Percentiles rank a stretch among this genome's conserved stretches.
Conservation (phyloP, 2,329 filamentous ascomycete species). For the Stenocarpella maydis region DNA sequence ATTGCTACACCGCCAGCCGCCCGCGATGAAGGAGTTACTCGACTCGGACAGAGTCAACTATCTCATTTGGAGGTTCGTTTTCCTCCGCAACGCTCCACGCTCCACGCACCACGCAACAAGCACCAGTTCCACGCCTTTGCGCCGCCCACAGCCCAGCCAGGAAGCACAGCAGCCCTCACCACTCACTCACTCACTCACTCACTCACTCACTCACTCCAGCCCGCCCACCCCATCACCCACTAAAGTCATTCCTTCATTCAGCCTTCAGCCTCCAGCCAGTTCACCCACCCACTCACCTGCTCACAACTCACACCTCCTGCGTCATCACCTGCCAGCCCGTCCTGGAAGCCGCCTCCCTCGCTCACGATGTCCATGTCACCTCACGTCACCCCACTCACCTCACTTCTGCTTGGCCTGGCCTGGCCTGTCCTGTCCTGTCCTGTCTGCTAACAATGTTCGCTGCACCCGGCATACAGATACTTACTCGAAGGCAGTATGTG, state of each 20-base stretch:
- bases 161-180: slow-evolving; percentile 13
- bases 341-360: not conserved
- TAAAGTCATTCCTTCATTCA: too few species aligned
- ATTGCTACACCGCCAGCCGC: slow-evolving; percentile 39
- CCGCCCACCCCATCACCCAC: too few species aligned
- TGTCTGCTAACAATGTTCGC: slow-evolving; percentile 33
- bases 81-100: slow-evolving; percentile 38
- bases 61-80: slow-evolving; percentile 74
- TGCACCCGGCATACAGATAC: slow-evolving; percentile 53
- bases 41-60: slow-evolving; percentile 75
- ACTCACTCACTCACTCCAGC: not conserved
- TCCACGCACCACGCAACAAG: not conserved
- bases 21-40: slow-evolving; percentile 67
- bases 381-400: slow-evolving; percentile 10
- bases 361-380: slow-evolving; percentile 22
- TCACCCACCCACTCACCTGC: not conserved
- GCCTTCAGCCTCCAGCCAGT: too few species aligned
- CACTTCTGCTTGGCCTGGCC: slow-evolving; percentile 43
- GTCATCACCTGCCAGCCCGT: not conserved
- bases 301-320: not conserved
- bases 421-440: too few species aligned
- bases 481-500: slow-evolving; percentile 70
- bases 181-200: not conserved
- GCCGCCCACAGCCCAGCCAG: slow-evolving; percentile 23
- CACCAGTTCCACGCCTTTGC: slow-evolving; percentile 30